Percentiles rank a stretch among this genome's conserved stretches.
Evolutionary conservation across 257 asterid genomes (phyloP).

Genomic region (Fraxinus anomala): DNA sequence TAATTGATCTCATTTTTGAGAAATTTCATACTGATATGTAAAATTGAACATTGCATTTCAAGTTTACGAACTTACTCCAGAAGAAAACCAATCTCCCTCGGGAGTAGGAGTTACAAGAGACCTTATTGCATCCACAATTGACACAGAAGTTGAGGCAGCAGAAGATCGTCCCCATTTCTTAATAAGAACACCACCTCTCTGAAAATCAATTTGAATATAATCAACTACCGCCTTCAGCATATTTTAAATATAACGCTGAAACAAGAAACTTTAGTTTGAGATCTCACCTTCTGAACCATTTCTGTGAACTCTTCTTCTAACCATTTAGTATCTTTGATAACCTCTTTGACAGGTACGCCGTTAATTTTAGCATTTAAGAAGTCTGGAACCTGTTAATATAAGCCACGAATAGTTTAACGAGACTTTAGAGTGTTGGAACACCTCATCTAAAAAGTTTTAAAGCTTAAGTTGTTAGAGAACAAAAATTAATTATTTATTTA

Average conservation of each 20-base stretch:
- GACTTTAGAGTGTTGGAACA: background rate
- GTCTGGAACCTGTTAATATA: conserved; percentile 75
- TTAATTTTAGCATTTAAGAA: conserved; percentile 84
- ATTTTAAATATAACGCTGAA: background rate
- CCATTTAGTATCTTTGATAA: conserved; percentile 81
- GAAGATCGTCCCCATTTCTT: conserved; percentile 99
- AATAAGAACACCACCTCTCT: conserved; percentile 97
- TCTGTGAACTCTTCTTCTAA: conserved; percentile 91
- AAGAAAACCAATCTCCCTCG: conserved; percentile 92
- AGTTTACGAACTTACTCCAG: conserved; percentile 64
- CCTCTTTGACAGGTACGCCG: conserved; percentile 80
- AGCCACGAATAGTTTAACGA: background rate
- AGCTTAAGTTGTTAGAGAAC: background rate
- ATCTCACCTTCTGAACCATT: conserved; percentile 77
- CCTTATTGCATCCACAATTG: conserved; percentile 79
- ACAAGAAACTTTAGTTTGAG: background rate
- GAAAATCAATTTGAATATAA: conserved; percentile 23
- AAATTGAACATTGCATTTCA: background rate
- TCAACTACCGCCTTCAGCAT: background rate
- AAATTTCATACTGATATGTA: background rate
- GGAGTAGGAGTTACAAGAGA: conserved; percentile 95
- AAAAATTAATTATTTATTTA: background rate
- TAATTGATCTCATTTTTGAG: background rate
- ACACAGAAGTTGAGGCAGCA: conserved; percentile 95
- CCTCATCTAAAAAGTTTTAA: background rate